phyloP scores from a whole-genome alignment of 768 basidiomycete species.

The Boletus barrowsii region DNA sequence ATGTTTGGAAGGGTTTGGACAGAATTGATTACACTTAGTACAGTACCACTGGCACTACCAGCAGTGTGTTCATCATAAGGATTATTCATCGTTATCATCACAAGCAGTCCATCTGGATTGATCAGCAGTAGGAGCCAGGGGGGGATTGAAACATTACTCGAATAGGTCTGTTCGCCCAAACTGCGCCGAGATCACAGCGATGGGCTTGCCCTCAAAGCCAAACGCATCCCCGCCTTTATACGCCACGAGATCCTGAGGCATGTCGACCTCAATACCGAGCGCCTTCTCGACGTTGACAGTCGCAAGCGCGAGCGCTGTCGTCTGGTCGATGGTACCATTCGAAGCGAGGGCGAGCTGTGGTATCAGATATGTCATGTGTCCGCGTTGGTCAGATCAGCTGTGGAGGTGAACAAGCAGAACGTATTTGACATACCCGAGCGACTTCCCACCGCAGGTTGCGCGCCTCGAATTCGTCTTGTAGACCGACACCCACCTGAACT shows the following conservation, averaged over 20 bases:
- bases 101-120: no score
- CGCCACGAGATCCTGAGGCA: conserved; percentile 38
- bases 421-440: conserved; percentile 33
- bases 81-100: no score
- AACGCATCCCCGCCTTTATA: conserved; percentile 36
- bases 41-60: no score
- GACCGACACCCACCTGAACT: conserved; percentile 62
- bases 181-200: conserved; percentile 35
- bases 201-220: conserved; percentile 38
- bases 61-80: no score
- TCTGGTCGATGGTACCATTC: conserved; percentile 34
- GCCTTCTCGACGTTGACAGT: conserved; percentile 43
- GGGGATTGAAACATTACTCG: conserved; percentile 1
- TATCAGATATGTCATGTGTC: no score
- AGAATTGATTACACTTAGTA: no score
- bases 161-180: conserved; percentile 21
- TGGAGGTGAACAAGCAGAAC: background rate
- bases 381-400: background rate
- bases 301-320: conserved; percentile 36
- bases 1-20: no score
- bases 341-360: conserved; percentile 39
- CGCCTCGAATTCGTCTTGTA: conserved; percentile 32
- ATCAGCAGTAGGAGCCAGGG: no score
- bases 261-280: conserved; percentile 32
- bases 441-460: conserved; percentile 37